Conservation (phyloP, 2,329 filamentous ascomycete genomes). For the Verticillium longisporum region DNA sequence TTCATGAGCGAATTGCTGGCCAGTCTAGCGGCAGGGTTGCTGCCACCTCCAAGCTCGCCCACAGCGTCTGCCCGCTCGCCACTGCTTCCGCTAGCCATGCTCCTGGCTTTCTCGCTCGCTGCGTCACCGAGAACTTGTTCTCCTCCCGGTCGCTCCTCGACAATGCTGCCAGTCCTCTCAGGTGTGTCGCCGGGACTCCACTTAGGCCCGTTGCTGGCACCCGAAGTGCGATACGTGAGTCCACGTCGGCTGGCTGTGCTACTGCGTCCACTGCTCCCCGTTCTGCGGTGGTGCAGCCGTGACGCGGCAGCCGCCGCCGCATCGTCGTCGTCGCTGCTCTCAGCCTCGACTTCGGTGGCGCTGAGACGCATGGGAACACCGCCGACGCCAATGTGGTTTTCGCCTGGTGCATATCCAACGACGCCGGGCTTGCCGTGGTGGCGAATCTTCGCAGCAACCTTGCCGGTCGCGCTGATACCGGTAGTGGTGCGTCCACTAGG, state of each 20-base stretch:
- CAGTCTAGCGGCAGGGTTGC: constrained; percentile 34
- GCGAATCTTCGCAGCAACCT: constrained; percentile 78
- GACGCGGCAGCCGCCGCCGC: constrained; percentile 9
- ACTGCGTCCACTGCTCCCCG: constrained; percentile 69
- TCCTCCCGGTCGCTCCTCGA: constrained; percentile 27
- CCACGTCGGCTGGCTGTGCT: constrained; percentile 45
- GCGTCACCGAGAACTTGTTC: constrained; percentile 20
- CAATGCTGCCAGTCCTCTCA: constrained; percentile 45
- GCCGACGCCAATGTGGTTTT: constrained; percentile 65
- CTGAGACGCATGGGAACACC: constrained; percentile 88
- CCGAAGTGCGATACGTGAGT: constrained; percentile 44
- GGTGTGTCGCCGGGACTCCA: constrained; percentile 51
- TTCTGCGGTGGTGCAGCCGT: constrained; percentile 52
- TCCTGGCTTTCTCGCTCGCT: constrained; percentile 40
- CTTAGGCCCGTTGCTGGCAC: constrained; percentile 33
- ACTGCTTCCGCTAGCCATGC: constrained; percentile 49
- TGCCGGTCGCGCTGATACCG: constrained; percentile 51
- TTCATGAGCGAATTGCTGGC: constrained; percentile 53
- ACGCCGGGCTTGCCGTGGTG: constrained; percentile 78
- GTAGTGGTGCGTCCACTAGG: constrained; percentile 50
- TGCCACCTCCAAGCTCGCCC: constrained; percentile 39
- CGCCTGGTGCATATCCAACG: constrained; percentile 70
- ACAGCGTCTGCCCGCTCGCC: constrained; percentile 55
- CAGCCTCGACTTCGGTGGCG: constrained; percentile 91
- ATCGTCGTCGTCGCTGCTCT: constrained; percentile 73